Percentiles rank a stretch among this genome's conserved stretches.
These are phyloP conservation scores for Globisporangium echinulatum DNA, from an alignment of 352 stramenopile species.

Conservation along the genomic window DNA sequence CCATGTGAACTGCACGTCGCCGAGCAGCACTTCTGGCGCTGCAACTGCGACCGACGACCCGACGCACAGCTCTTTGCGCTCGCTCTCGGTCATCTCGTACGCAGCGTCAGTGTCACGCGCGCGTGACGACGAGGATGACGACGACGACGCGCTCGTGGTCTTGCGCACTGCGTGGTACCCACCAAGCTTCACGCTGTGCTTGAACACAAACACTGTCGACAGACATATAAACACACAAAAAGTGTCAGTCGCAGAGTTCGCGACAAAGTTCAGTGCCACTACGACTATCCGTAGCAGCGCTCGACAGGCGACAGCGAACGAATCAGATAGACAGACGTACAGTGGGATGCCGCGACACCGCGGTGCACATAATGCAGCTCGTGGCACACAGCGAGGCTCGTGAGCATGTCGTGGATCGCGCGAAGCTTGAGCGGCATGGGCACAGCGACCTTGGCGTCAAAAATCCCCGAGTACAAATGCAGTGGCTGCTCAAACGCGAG, in stretches of 20 bases:
- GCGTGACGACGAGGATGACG: conserved; percentile 16
- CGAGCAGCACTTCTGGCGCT: conserved; percentile 69
- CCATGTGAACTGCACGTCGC: conserved; percentile 61
- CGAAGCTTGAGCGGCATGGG: conserved; percentile 49
- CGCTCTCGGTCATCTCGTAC: conserved; percentile 66
- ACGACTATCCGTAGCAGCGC: neutral
- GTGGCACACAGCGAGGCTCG: conserved; percentile 52
- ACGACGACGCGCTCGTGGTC: conserved; percentile 6
- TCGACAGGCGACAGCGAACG: neutral
- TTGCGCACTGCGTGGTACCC: conserved; percentile 70
- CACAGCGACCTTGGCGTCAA: conserved; percentile 51
- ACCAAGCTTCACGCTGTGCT: conserved; percentile 53
- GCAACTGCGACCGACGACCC: conserved; percentile 60
- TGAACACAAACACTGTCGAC: conserved; percentile 55
- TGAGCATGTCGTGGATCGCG: conserved; percentile 66
- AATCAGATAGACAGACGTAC: conserved; percentile 14
- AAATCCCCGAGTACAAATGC: conserved; percentile 69
- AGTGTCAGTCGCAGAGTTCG: neutral
- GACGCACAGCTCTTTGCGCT: conserved; percentile 70
- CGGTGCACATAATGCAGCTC: conserved; percentile 72
- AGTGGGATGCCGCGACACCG: conserved; percentile 57
- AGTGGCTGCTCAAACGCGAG: conserved; percentile 74
- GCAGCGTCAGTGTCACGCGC: conserved; percentile 25
- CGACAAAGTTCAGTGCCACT: neutral
- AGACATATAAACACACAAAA: neutral